Evolutionary conservation across 2,329 filamentous ascomycete genomes (phyloP), one percentile per base, ranked within the genome.

Genomic region (Pseudocercospora fijiensis): DNA sequence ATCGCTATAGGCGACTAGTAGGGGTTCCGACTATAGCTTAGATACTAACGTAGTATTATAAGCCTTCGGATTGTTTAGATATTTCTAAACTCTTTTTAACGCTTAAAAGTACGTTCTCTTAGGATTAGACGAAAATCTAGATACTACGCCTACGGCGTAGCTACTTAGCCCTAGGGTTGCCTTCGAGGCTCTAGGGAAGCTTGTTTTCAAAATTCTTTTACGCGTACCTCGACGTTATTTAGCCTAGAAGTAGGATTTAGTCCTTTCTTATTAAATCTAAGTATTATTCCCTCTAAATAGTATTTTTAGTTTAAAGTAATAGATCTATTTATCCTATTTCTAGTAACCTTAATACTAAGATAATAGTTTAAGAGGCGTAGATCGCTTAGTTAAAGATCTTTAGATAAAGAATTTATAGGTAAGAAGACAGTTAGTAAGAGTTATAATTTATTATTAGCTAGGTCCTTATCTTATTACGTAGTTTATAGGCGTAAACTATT

Each of bases 201-300:
- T 51, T 49, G 4, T 20, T 49, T 49, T 47, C n/a, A n/a, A 60
- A 49, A 37, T 60, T 63, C 57, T 26, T 63, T 51, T 63, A 63
- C 33, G 13, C 28, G n/a, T 60, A 63, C 13, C 4, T 33, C 33
- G 13, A 53, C 3, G 45, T 63, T 57, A 53, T 47, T 47, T 59
- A 33, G 45, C 9, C 16, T 63, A 63, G 61, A 63, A 20, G 58
- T 37, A 57, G 60, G 43, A 26, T n/a, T 58, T 41, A 62, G 55
- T n/a, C 26, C 55, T 20, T 58, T 59, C 47, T 63, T 63, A 59
- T 56, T 63, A 63, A 59, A 59, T 59, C 49, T 55, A 47, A 53
- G 24, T 59, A 59, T 26, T 41, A 63, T 55, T 45, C 59, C 56
- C 43, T 37, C 28, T 58, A 63, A 10, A 59, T 63, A 59, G 18